Base-by-base conservation (phyloP, 805 yeast species). In the Kluyveromyces nonfermentans region DNA sequence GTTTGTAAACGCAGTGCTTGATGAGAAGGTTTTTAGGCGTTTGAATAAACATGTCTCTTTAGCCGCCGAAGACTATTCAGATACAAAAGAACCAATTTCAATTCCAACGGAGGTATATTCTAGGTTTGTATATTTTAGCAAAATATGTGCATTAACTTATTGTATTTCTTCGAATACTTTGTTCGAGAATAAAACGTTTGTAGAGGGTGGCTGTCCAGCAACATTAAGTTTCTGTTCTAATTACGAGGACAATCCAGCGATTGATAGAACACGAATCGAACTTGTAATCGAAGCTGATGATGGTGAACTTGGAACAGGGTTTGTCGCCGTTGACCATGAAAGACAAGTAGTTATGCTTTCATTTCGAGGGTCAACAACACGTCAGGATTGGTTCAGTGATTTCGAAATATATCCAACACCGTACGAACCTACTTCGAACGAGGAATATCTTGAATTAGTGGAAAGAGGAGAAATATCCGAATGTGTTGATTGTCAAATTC, bases 291-390 rank as follows among this genome's bases (percentile, higher is more conserved):
- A 64, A 41, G 72, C 72, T 42, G 69, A 64, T 41, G 63, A 65
- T 12, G 54, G 67, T 47, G 70, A 72, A 18, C 70, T 72, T 14
- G 82, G 85, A 0, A 67, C 79, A 3, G 85, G 84, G 0, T 71
- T 62, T 52, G 66, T 76, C 19, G 75, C 77, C 7, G 63, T 71
- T 8, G 83, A 79, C 55, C 71, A 69, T 47, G 49, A 50, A 2
- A 54, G 58, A 17, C 56, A 68, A 36, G 67, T 71, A 39, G 63
- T 83, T 5, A 56, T 73, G 17, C 57, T 80, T 35, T 74, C 69
- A 0, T 80, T 78, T 50, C 70, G 87, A 62, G 93, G 93, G 5
- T 76, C 87, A 0, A 63, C 78, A 1, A 70, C 80, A 7, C 57
- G 69, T 14, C 68, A 71, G 35, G 93, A 85, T 56, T 79, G 85